Base-by-base conservation (phyloP, 2,329 filamentous ascomycete species). In the Colletotrichum agaves region DNA sequence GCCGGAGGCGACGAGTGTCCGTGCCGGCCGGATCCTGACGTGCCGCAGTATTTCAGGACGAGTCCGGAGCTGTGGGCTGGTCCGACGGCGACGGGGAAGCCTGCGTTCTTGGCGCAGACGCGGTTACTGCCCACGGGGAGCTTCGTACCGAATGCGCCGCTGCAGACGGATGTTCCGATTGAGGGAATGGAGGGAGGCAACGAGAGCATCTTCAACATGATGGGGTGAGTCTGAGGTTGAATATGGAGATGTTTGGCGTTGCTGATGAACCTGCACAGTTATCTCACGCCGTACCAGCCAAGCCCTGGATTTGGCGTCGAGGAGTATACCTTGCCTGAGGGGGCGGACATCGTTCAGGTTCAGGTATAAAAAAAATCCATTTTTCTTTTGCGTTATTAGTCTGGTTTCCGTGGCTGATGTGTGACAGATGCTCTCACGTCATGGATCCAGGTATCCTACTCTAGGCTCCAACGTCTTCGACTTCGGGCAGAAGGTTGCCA, bases 371-470 rank as follows among this genome's bases (percentile, higher is more conserved):
- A n/a, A n/a, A n/a, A n/a, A n/a, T n/a, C n/a, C n/a, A n/a, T n/a
- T n/a, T 27, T 27, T 27, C 27, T 27, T 27, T 27, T 27, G 27
- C 27, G 27, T 27, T 27, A 7, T 7, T 27, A 7, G 27, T 27
- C 27, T 27, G 27, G 27, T 7, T 8, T 27, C 27, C 15, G 47
- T 35, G 37, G 27, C 41, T 52, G 52, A 35, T 31, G 13, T 11
- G n/a, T 21, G 44, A 35, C 81, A 91, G 79, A 90, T 93, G 88
- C 81, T 93, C 4, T 90, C 90, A 12, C 87, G 92, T 1, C 91
- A 94, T 74, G 92, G 92, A 8, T 85, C 90, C 43, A 85, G 92
- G 13, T 94, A 94, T 76, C 92, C 92, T 0, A 91, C 91, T 3
- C 80, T 81, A 3, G 84, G 84, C 0, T 83, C 87, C 37, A 85